These are phyloP conservation scores for Cyberlindnera meyerae DNA, from an alignment of 805 yeast species.

Conservation along the genomic window DNA sequence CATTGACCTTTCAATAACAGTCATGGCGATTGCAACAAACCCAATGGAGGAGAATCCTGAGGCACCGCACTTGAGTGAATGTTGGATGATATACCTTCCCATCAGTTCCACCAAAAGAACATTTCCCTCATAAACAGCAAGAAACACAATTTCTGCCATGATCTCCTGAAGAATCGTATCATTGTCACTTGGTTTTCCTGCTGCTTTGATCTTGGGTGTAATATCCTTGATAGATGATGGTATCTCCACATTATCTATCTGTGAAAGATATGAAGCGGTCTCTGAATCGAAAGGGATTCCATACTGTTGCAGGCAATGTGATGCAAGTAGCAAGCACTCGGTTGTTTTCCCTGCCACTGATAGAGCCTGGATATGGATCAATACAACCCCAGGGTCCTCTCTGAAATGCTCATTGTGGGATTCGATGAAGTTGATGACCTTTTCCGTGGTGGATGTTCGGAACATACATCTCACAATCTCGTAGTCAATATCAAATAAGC, in stretches of 20 bases:
- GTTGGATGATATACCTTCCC: constrained; percentile 30
- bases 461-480: constrained; percentile 23
- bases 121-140: constrained; percentile 28
- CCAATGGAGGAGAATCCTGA: constrained; percentile 37
- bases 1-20: constrained; percentile 28
- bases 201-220: too few relatives aligned
- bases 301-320: constrained; percentile 31
- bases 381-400: constrained; percentile 30
- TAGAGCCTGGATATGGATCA: constrained; percentile 31
- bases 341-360: constrained; percentile 16
- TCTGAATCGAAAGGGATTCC: constrained; percentile 32
- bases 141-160: constrained; percentile 34
- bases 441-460: constrained; percentile 28
- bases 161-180: constrained; percentile 35
- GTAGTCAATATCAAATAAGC: constrained; percentile 10
- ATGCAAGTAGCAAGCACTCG: constrained; percentile 23
- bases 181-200: constrained; percentile 28
- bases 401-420: constrained; percentile 29
- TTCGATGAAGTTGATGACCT: constrained; percentile 34
- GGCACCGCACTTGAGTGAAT: constrained; percentile 36
- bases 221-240: too few relatives aligned
- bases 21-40: constrained; percentile 36
- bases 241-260: constrained; percentile 21
- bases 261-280: constrained; percentile 23
- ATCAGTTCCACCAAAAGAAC: constrained; percentile 29